phyloP scores from a whole-genome alignment of 1,284 basidiomycete genomes.

The Trametes sp. region DNA sequence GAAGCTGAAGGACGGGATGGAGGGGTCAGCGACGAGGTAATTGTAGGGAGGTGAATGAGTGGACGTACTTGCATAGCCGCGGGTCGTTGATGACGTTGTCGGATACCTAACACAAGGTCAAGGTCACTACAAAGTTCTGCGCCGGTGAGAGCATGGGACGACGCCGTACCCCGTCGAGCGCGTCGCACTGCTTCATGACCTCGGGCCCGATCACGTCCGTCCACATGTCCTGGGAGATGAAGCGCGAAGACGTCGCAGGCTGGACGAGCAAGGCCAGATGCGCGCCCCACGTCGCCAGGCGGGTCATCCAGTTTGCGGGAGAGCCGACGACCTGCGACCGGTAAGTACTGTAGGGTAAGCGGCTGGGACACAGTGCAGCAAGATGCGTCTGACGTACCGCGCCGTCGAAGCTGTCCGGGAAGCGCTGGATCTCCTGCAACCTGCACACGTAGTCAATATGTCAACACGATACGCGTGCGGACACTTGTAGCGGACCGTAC shows the following conservation, averaged over 20 bases:
- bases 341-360: background rate
- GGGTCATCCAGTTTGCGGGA: conserved; percentile 28
- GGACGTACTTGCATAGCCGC: conserved; percentile 37
- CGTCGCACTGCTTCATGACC: conserved; percentile 36
- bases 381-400: background rate
- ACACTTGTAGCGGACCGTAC: background rate
- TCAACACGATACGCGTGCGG: background rate
- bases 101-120: too few species aligned
- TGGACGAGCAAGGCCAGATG: conserved; percentile 17
- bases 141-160: too few species aligned
- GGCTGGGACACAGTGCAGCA: too few species aligned
- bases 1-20: conserved; percentile 35
- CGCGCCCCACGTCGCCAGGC: conserved; percentile 21
- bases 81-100: conserved; percentile 42
- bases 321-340: conserved; percentile 29
- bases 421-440: background rate
- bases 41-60: background rate
- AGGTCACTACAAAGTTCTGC: too few species aligned
- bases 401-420: background rate
- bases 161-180: conserved; percentile 36
- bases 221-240: conserved; percentile 26
- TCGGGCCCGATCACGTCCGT: conserved; percentile 29
- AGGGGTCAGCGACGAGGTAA: background rate
- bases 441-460: background rate
- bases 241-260: conserved; percentile 18